phyloP scores from a whole-genome alignment of 169 alveolate genomes.

The Plasmodium gonderi region DNA sequence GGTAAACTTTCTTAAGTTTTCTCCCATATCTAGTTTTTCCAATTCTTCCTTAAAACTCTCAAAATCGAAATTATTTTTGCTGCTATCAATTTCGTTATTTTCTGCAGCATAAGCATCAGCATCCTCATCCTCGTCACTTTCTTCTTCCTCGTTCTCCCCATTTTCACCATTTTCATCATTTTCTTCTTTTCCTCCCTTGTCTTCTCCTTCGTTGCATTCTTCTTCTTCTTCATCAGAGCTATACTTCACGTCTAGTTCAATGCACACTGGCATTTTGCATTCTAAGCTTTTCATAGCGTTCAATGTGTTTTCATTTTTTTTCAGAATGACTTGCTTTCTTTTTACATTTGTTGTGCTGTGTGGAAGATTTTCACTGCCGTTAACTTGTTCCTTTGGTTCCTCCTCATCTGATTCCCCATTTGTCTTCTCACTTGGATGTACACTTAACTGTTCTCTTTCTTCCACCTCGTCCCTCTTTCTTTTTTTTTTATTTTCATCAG shows the following conservation, averaged over 20 bases:
- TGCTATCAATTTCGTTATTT: neutral
- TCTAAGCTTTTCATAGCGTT: constrained; percentile 26
- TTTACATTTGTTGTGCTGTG: neutral
- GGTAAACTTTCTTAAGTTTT: constrained; percentile 46
- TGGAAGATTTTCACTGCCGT: neutral
- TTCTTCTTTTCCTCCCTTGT: neutral
- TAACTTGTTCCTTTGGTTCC: neutral
- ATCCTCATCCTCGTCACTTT: neutral
- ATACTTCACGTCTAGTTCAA: constrained; percentile 46
- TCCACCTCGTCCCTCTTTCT: constrained; percentile 36
- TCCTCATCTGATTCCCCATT: neutral
- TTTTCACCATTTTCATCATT: neutral
- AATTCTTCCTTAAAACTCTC: constrained; percentile 55
- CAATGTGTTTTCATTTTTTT: constrained; percentile 56
- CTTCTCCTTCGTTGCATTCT: neutral
- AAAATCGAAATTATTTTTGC: constrained; percentile 5
- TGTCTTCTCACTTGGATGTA: neutral
- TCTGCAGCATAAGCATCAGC: neutral
- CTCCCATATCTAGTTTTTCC: constrained; percentile 35
- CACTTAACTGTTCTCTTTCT: neutral
- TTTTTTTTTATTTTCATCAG: neutral
- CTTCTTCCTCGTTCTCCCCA: constrained; percentile 14
- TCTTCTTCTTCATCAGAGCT: constrained; percentile 46
- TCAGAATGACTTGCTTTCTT: constrained; percentile 45
- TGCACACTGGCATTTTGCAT: constrained; percentile 39